Evolutionary conservation across 805 yeast genomes (phyloP).

Genomic region (Wickerhamiella azymoides): DNA sequence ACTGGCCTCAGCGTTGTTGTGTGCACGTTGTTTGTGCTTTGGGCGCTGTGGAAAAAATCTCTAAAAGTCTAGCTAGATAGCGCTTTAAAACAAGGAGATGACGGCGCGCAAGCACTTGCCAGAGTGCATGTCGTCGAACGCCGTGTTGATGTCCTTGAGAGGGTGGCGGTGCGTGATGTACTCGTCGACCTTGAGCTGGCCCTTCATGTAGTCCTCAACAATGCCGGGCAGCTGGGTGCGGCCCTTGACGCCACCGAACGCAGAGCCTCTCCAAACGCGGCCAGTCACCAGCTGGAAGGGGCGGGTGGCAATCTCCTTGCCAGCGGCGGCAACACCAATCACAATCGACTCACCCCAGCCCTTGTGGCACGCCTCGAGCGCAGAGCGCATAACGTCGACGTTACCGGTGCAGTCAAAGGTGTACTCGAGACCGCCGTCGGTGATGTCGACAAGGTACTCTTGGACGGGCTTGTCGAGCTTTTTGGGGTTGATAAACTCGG

Average conservation of each 20-base stretch:
- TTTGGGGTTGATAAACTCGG: constrained; percentile 82
- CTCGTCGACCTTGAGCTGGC: constrained; percentile 80
- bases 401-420: constrained; percentile 99
- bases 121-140: constrained; percentile 87
- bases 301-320: constrained; percentile 89
- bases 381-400: constrained; percentile 85
- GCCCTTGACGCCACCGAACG: constrained; percentile 99
- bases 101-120: constrained; percentile 95
- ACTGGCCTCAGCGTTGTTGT: constrained; percentile 1
- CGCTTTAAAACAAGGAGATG: constrained; percentile 12
- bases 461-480: constrained; percentile 64
- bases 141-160: constrained; percentile 65
- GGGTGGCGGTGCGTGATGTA: constrained; percentile 84
- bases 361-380: constrained; percentile 93
- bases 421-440: constrained; percentile 94
- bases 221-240: constrained; percentile 86
- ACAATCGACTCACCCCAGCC: constrained; percentile 97
- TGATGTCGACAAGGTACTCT: constrained; percentile 59
- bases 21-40: constrained; percentile 1
- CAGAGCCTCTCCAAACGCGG: constrained; percentile 97
- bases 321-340: constrained; percentile 98
- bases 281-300: constrained; percentile 99
- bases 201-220: constrained; percentile 71
- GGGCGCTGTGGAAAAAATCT: neutral
- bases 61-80: neutral